Evolutionary conservation across 441 rosid genomes (phyloP).

Genomic region (Pelargonium citronellum): DNA sequence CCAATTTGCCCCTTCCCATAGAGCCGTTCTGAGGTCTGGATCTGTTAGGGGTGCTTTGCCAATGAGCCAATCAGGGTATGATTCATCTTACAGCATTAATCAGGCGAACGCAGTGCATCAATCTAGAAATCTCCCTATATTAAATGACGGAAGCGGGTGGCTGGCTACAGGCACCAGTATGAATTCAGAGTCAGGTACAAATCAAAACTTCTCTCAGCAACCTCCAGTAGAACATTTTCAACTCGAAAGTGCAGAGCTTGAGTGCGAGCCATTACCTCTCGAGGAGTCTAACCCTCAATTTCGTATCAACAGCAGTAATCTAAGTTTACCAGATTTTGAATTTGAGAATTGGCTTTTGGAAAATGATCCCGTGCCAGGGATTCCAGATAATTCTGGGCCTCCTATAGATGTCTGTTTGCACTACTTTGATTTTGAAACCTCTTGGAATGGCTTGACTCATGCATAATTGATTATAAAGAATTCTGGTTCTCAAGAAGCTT

Average conservation of each 20-base stretch:
- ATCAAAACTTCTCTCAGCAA: conserved; percentile 23
- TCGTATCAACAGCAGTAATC: conserved; percentile 18
- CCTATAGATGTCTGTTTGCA: conserved; percentile 37
- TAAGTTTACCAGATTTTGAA: conserved; percentile 23
- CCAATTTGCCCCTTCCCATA: conserved; percentile 25
- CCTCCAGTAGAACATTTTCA: conserved; percentile 22
- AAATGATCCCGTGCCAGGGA: conserved; percentile 25
- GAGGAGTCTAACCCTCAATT: conserved; percentile 17
- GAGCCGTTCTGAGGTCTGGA: conserved; percentile 27
- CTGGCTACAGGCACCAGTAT: conserved; percentile 14
- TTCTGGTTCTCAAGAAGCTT: conserved; percentile 14
- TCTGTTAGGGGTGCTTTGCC: conserved; percentile 15
- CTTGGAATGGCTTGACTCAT: conserved; percentile 43
- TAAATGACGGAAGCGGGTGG: conserved; percentile 21
- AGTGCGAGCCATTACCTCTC: conserved; percentile 21
- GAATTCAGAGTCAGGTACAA: conserved; percentile 18
- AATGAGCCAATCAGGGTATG: conserved; percentile 20
- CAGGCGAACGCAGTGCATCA: conserved; percentile 23
- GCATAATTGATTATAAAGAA: conserved; percentile 20
- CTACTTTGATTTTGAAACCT: conserved; percentile 49
- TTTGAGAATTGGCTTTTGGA: conserved; percentile 38
- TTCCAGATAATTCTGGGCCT: conserved; percentile 22
- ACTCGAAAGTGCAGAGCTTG: conserved; percentile 16
- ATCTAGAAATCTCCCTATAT: conserved; percentile 16
- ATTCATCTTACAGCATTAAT: conserved; percentile 25